Evolutionary conservation across 1,284 basidiomycete genomes (phyloP), one percentile per base, ranked within the genome.

Genomic region (Ceratobasidium sp.): DNA sequence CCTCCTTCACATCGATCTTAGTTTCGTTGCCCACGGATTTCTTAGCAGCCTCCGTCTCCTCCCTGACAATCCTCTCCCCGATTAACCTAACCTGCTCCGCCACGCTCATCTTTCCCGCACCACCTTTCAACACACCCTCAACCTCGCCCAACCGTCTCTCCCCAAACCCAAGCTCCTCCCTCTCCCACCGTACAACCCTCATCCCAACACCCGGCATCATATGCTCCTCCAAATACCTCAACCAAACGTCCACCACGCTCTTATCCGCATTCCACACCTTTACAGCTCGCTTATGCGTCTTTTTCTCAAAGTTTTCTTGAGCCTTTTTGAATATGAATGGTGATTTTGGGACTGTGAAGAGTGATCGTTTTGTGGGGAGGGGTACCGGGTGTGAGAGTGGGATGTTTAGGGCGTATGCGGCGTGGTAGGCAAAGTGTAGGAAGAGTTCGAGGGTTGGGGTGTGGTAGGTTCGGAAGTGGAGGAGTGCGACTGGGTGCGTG

Each of bases 311-410:
- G 86, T 99, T 99, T 87, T 99, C 96, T 85, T 98, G 96, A 26
- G 90, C 88, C 86, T 98, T 98, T 84, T 99, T 99, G 85, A 97
- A 93, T 9, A 92, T 93, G 84, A 99, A 99, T 3, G 97, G 96
- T 3, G 91, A 90, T 59, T 93, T 91, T 12, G 91, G 89, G 15
- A 99, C 96, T 0, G 97, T 98, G 91, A 94, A 96, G 10, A 98
- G 86, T 9, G 90, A 89, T 33, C 93, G 92, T 81, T 92, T 89
- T 1, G 91, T 95, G 0, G 96, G 96, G 0, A 98, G 90, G 1
- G 86, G 85, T 2, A 89, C 90, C 1, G 92, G 88, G 15, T 89
- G 88, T 7, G 94, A 92, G 23, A 91, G 89, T 0, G 97, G 96
- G 65, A 99, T 96, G 17, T 91, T 92, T 46, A 99, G 89, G 0